Evolutionary conservation across 345 rosid species (phyloP).

Genomic region (Lepidium sativum): DNA sequence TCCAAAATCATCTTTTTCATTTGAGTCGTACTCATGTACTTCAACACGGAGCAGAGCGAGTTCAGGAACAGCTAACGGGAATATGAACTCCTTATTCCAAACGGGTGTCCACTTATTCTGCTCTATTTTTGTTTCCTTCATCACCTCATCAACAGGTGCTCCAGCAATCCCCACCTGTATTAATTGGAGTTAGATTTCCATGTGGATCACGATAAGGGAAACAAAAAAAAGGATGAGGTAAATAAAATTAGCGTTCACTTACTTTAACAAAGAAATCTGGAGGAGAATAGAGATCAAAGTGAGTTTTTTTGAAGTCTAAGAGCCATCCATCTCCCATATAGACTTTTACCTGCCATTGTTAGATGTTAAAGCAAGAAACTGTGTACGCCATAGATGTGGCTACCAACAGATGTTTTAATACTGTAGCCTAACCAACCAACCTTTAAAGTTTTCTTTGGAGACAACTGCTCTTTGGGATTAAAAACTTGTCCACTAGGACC

Average conservation of each 20-base stretch:
- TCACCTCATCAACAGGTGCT: slow-evolving; percentile 53
- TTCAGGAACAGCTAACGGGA: slow-evolving; percentile 68
- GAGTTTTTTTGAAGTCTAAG: slow-evolving; percentile 61
- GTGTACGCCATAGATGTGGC: background rate
- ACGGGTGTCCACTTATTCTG: slow-evolving; percentile 67
- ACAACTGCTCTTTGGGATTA: slow-evolving; percentile 38
- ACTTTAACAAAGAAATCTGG: slow-evolving; percentile 88
- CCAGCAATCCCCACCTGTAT: slow-evolving; percentile 66
- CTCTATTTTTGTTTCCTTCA: slow-evolving; percentile 54
- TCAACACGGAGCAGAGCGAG: slow-evolving; percentile 74
- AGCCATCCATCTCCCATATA: slow-evolving; percentile 93
- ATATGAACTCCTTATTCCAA: slow-evolving; percentile 81
- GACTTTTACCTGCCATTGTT: slow-evolving; percentile 50
- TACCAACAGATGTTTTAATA: background rate
- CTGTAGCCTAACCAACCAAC: slow-evolving; percentile 29
- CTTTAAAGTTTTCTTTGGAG: slow-evolving; percentile 54
- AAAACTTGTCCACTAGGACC: slow-evolving; percentile 36
- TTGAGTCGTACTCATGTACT: slow-evolving; percentile 59
- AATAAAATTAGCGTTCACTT: slow-evolving; percentile 8
- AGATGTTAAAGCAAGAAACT: slow-evolving; percentile 1
- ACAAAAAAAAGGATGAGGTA: background rate
- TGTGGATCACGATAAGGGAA: background rate
- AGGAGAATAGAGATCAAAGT: slow-evolving; percentile 79
- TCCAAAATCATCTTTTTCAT: slow-evolving; percentile 71
- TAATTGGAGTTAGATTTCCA: background rate